Conservation (phyloP, 2,329 filamentous ascomycete species). For the Arthrocladium fulminans region DNA sequence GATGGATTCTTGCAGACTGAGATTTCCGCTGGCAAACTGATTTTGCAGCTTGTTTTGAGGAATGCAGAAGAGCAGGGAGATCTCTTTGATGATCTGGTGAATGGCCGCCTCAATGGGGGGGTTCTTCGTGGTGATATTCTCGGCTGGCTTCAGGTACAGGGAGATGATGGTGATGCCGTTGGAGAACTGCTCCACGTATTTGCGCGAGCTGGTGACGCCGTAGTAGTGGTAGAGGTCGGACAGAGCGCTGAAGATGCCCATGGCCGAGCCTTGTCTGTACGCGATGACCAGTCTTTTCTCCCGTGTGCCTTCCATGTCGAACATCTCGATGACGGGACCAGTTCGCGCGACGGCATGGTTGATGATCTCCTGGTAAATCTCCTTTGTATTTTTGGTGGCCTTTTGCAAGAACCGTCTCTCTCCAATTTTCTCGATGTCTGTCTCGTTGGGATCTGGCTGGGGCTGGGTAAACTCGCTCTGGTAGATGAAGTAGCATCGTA, state of each 20-base stretch:
- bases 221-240: conserved; percentile 99
- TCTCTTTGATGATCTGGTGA: conserved; percentile 97
- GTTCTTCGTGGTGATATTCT: conserved; percentile 46
- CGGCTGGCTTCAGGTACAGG: conserved; percentile 75
- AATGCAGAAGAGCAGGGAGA: conserved; percentile 93
- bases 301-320: conserved; percentile 80
- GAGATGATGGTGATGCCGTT: conserved; percentile 98
- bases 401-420: conserved; percentile 93
- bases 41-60: conserved; percentile 93
- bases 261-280: conserved; percentile 84
- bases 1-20: conserved; percentile 92
- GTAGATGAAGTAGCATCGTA: conserved; percentile 98
- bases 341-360: conserved; percentile 72
- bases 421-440: conserved; percentile 79
- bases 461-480: conserved; percentile 81
- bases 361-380: conserved; percentile 91
- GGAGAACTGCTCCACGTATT: conserved; percentile 98
- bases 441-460: conserved; percentile 66
- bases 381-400: conserved; percentile 89
- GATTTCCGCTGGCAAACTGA: conserved; percentile 73
- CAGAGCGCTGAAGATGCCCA: conserved; percentile 88
- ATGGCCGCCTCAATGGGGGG: conserved; percentile 90
- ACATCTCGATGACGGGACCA: conserved; percentile 94
- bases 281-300: conserved; percentile 94
- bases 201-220: conserved; percentile 86